Evolutionary conservation across 768 basidiomycete genomes (phyloP).

Genomic region (Agrocybe praecox): DNA sequence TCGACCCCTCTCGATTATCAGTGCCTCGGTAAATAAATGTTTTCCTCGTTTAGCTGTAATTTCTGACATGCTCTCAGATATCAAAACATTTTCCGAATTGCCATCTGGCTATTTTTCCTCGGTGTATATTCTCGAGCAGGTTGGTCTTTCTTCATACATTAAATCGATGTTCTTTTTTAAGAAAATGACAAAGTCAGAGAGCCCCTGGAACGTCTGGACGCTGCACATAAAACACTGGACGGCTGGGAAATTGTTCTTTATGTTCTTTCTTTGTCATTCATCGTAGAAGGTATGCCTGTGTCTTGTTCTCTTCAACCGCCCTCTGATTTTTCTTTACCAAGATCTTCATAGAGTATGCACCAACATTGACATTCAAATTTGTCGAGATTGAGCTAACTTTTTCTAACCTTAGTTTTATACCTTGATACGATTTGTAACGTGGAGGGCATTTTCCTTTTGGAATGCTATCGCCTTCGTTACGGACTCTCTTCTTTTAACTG

Average conservation of each 20-base stretch:
- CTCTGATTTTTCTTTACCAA: slow-evolving; percentile 16
- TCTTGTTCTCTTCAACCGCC: not conserved
- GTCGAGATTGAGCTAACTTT: not conserved
- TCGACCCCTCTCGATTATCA: slow-evolving; percentile 76
- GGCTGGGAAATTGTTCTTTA: slow-evolving; percentile 83
- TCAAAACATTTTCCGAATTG: slow-evolving; percentile 81
- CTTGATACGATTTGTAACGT: slow-evolving; percentile 74
- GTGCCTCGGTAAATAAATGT: slow-evolving; percentile 63
- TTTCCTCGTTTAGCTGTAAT: not conserved
- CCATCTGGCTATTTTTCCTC: slow-evolving; percentile 79
- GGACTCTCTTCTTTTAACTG: slow-evolving; percentile 69
- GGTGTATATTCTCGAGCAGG: slow-evolving; percentile 84
- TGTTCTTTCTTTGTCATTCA: slow-evolving; percentile 73
- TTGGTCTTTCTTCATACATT: slow-evolving; percentile 27
- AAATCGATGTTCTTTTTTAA: not conserved
- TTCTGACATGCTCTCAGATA: slow-evolving; percentile 49
- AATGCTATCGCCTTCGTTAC: slow-evolving; percentile 69
- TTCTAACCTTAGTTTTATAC: slow-evolving; percentile 56
- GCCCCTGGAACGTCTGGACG: slow-evolving; percentile 72
- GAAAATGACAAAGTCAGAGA: slow-evolving; percentile 58
- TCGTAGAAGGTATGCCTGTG: slow-evolving; percentile 64
- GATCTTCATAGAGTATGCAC: slow-evolving; percentile 56
- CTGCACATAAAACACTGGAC: slow-evolving; percentile 59
- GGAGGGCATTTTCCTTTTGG: slow-evolving; percentile 86
- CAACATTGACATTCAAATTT: not conserved